Percentiles rank a stretch among this genome's conserved stretches.
phyloP scores from a whole-genome alignment of 192 early-diverging fungal genomes.

The Coemansia sp. region DNA sequence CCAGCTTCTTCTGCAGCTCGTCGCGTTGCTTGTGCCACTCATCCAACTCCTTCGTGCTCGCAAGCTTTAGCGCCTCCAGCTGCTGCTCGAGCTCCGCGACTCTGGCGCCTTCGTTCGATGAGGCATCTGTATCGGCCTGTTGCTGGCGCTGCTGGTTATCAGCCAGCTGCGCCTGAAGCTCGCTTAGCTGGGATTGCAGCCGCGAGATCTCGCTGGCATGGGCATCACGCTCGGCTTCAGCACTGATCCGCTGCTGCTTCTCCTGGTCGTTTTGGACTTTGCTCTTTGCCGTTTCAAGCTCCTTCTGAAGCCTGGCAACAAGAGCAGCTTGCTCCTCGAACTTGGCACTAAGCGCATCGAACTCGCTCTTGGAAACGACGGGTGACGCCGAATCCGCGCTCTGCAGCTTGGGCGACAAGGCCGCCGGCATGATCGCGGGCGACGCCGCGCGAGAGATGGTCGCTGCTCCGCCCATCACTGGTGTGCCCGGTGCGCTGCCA shows the following conservation, averaged over 20 bases:
- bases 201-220: conserved; percentile 13
- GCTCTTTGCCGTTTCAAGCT: conserved; percentile 13
- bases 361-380: conserved; percentile 25
- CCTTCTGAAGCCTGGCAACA: conserved; percentile 24
- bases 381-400: conserved; percentile 13
- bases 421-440: conserved; percentile 11
- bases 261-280: conserved; percentile 16
- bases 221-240: conserved; percentile 21
- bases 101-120: background rate
- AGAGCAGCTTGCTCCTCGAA: conserved; percentile 25
- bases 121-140: background rate
- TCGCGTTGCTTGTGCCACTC: conserved; percentile 28
- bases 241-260: conserved; percentile 13
- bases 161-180: conserved; percentile 10
- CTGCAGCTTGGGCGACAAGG: conserved; percentile 5
- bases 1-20: conserved; percentile 43
- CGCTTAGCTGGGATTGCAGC: conserved; percentile 13
- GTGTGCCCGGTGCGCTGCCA: conserved; percentile 34
- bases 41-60: conserved; percentile 9
- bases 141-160: background rate
- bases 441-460: conserved; percentile 29
- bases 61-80: conserved; percentile 20
- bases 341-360: conserved; percentile 22
- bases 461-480: conserved; percentile 17
- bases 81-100: conserved; percentile 29